Percentiles rank a stretch among this genome's conserved stretches.
Evolutionary conservation across 495 filamentous ascomycete species (phyloP).

Genomic region (Hamigera avellanea): DNA sequence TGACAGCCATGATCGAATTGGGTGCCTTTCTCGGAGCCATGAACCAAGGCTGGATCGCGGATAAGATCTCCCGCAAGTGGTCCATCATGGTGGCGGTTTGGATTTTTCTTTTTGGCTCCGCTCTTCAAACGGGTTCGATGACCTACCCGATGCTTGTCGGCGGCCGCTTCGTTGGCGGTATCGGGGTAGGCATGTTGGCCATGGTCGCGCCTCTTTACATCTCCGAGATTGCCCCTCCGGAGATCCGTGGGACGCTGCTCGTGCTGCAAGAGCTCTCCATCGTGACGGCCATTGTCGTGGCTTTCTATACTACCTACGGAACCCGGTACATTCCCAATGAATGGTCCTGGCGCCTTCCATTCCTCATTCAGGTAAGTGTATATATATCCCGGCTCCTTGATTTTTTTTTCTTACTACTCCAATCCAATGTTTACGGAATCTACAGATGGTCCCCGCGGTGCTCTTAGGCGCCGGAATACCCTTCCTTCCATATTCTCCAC

Average conservation of each 20-base stretch:
- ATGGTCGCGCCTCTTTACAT: conserved; percentile 64
- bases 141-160: conserved; percentile 51
- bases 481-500: too few species aligned
- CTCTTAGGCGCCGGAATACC: conserved; percentile 18
- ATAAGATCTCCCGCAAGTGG: conserved; percentile 49
- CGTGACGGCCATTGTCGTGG: conserved; percentile 27
- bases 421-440: conserved; percentile 36
- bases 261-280: conserved; percentile 51
- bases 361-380: conserved; percentile 53
- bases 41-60: conserved; percentile 51
- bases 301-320: conserved; percentile 34
- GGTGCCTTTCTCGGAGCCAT: conserved; percentile 59
- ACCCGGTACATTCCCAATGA: conserved; percentile 24
- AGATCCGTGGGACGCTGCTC: conserved; percentile 64
- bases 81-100: conserved; percentile 51
- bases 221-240: conserved; percentile 61
- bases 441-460: conserved; percentile 35
- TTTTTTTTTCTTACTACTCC: conserved; percentile 9
- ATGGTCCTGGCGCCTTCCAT: conserved; percentile 38
- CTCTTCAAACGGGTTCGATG: conserved; percentile 48
- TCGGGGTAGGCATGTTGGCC: conserved; percentile 63
- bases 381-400: conserved; percentile 25
- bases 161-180: conserved; percentile 55
- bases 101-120: conserved; percentile 55
- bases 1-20: conserved; percentile 6